Conservation (phyloP, 2,329 filamentous ascomycete species). For the Monilinia laxa region DNA sequence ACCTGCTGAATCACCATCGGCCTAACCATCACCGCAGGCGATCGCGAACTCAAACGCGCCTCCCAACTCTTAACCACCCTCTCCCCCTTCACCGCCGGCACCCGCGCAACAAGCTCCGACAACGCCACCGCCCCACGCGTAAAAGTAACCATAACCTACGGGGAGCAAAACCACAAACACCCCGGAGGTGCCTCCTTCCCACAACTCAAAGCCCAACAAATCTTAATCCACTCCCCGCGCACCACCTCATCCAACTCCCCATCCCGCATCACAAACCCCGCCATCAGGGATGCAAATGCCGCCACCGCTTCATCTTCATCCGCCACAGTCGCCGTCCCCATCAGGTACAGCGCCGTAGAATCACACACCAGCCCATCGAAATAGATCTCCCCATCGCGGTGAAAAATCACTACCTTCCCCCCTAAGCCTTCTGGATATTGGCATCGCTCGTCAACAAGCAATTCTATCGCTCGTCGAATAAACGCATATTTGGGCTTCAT, state of each 20-base stretch:
- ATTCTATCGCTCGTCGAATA: slow-evolving; percentile 48
- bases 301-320: slow-evolving; percentile 50
- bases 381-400: slow-evolving; percentile 48
- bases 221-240: slow-evolving; percentile 48
- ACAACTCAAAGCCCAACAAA: slow-evolving; percentile 51
- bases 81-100: slow-evolving; percentile 39
- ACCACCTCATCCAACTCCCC: slow-evolving; percentile 34
- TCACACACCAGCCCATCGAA: slow-evolving; percentile 52
- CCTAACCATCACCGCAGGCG: slow-evolving; percentile 47
- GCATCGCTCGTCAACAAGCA: slow-evolving; percentile 43
- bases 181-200: slow-evolving; percentile 42
- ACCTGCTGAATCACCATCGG: slow-evolving; percentile 51
- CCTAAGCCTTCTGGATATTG: slow-evolving; percentile 40
- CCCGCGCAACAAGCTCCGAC: slow-evolving; percentile 44
- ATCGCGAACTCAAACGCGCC: slow-evolving; percentile 47
- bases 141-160: slow-evolving; percentile 53
- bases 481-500: slow-evolving; percentile 50
- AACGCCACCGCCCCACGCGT: slow-evolving; percentile 47
- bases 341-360: slow-evolving; percentile 48
- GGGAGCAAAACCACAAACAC: slow-evolving; percentile 50
- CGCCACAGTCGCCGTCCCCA: slow-evolving; percentile 45
- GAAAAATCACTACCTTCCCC: slow-evolving; percentile 55
- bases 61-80: slow-evolving; percentile 52
- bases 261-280: slow-evolving; percentile 46
- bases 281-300: slow-evolving; percentile 53